Conservation (phyloP, 768 basidiomycete species). For the Rhodotorula graminis region DNA sequence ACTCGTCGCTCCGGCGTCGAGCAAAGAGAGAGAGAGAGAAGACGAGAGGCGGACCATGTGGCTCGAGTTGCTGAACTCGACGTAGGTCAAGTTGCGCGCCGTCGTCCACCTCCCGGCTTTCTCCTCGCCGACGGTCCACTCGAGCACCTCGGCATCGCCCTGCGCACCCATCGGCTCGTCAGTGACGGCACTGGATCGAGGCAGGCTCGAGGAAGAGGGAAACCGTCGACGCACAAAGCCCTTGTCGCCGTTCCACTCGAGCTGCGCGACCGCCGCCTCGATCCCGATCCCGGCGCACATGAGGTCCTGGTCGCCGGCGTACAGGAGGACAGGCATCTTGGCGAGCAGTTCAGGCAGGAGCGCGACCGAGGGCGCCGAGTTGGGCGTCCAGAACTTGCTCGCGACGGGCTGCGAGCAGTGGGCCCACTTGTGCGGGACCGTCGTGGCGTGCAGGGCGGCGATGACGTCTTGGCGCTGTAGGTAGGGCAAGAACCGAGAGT, state of each 20-base stretch:
- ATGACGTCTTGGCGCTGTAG: constrained; percentile 80
- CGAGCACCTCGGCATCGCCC: constrained; percentile 44
- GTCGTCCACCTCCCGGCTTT: constrained; percentile 87
- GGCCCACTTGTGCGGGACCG: constrained; percentile 61
- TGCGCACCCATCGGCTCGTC: neutral
- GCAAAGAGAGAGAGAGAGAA: too few species aligned
- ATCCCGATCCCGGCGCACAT: constrained; percentile 94
- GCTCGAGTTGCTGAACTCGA: constrained; percentile 86
- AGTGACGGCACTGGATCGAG: neutral
- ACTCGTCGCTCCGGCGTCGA: too few species aligned
- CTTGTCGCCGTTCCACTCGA: constrained; percentile 78
- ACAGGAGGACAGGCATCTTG: constrained; percentile 63
- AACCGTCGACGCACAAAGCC: constrained; percentile 58
- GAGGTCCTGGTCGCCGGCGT: constrained; percentile 88
- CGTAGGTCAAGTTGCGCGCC: constrained; percentile 85
- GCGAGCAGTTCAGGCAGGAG: constrained; percentile 74
- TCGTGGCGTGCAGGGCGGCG: constrained; percentile 67
- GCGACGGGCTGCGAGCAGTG: constrained; percentile 75
- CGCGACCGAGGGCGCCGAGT: constrained; percentile 66
- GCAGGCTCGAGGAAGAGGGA: too few species aligned
- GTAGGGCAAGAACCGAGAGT: too few species aligned
- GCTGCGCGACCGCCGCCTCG: constrained; percentile 73
- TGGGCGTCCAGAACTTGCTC: constrained; percentile 56
- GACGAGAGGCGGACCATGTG: constrained; percentile 64
- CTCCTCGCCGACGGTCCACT: constrained; percentile 61